These are phyloP conservation scores for Hondaea fermentalgiana DNA, from an alignment of 108 stramenopile species.

Conservation along the genomic window DNA sequence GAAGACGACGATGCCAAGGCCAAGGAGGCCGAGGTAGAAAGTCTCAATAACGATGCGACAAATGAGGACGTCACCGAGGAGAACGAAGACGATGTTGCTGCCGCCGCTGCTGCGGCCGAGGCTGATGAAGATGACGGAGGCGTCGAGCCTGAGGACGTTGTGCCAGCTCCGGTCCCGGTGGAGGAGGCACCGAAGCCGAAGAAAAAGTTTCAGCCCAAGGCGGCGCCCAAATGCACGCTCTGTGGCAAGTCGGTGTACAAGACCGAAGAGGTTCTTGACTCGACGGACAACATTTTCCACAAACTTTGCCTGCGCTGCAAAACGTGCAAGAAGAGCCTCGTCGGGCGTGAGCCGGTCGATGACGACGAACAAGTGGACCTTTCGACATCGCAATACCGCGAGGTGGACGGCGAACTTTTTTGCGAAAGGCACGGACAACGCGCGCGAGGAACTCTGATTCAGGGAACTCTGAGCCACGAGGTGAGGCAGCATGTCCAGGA, in stretches of 20 bases:
- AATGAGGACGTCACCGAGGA: slow-evolving; percentile 5
- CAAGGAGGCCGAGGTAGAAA: too few relatives aligned
- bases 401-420: neutral
- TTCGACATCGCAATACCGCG: neutral
- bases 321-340: neutral
- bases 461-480: neutral
- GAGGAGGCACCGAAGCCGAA: neutral
- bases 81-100: slow-evolving; percentile 4
- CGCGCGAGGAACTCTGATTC: neutral
- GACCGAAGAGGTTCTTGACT: neutral
- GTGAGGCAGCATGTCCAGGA: neutral
- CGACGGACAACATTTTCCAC: neutral
- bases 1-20: slow-evolving; percentile 14
- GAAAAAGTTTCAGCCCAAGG: neutral
- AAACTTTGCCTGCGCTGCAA: neutral
- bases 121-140: slow-evolving; percentile 16
- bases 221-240: neutral
- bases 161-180: neutral
- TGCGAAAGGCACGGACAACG: neutral
- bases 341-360: neutral
- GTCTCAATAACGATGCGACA: neutral
- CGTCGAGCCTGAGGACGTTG: too few relatives aligned
- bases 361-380: neutral
- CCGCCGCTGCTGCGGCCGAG: slow-evolving; percentile 16
- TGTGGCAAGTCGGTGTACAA: neutral